A percentile compares a stretch with the other conserved stretches of the same genome.
Evolutionary conservation across 768 basidiomycete species (phyloP).

Genomic region (Calvatia gigantea): DNA sequence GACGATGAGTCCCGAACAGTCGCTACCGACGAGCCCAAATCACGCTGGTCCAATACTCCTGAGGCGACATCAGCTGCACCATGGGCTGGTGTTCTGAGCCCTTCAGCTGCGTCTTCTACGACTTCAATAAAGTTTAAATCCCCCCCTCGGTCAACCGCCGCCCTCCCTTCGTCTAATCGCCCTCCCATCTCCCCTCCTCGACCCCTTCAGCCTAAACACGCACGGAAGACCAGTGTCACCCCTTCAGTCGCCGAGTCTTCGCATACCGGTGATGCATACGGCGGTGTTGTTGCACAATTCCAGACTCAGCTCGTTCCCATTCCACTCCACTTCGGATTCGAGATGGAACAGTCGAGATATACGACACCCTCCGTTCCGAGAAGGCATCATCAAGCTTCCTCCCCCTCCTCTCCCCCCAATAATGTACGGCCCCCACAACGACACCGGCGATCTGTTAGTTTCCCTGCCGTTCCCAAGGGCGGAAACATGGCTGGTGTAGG

Average conservation of each 20-base stretch:
- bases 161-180: background rate
- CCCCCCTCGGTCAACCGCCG: background rate
- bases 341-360: background rate
- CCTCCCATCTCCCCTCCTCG: slow-evolving; percentile 1
- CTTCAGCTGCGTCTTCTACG: slow-evolving; percentile 13
- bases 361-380: background rate
- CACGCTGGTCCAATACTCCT: slow-evolving; percentile 15
- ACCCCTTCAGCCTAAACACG: slow-evolving; percentile 3
- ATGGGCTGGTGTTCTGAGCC: background rate
- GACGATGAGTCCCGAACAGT: background rate
- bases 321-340: slow-evolving; percentile 7
- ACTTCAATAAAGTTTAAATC: slow-evolving; percentile 17
- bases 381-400: background rate
- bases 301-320: background rate
- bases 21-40: slow-evolving; percentile 4
- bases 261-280: background rate
- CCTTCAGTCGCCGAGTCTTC: background rate
- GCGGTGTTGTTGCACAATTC: background rate
- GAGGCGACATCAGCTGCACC: background rate
- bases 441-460: slow-evolving; percentile 15
- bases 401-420: slow-evolving; percentile 13
- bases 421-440: background rate
- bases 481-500: slow-evolving; percentile 15
- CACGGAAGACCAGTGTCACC: background rate
- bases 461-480: slow-evolving; percentile 8